phyloP scores from a whole-genome alignment of 768 basidiomycete species.

The Rhodotorula taiwanensis region DNA sequence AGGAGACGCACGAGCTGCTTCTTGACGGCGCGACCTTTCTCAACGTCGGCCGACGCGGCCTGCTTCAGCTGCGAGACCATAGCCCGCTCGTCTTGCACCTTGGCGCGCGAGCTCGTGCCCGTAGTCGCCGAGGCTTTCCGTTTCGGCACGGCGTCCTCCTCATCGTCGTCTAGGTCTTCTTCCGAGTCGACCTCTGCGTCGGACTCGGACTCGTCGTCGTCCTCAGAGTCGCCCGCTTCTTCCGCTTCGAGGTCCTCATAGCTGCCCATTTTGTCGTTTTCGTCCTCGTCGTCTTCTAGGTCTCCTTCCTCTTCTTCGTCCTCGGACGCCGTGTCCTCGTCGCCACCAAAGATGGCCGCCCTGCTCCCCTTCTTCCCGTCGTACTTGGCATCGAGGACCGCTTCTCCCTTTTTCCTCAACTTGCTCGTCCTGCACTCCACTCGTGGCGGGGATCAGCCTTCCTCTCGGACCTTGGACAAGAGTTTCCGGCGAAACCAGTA shows the following conservation, averaged over 20 bases:
- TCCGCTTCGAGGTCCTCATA: conserved; percentile 14
- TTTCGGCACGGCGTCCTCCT: conserved; percentile 24
- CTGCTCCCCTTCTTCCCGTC: conserved; percentile 61
- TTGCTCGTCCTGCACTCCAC: conserved; percentile 59
- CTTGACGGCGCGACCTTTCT: conserved; percentile 76
- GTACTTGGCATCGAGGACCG: conserved; percentile 70
- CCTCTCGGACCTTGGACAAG: neutral
- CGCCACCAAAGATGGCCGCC: conserved; percentile 48
- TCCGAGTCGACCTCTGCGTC: conserved; percentile 16
- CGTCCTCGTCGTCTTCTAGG: conserved; percentile 20
- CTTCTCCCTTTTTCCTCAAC: conserved; percentile 60
- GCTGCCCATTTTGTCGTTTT: conserved; percentile 8
- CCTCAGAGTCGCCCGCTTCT: conserved; percentile 38
- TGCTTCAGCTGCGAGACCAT: conserved; percentile 34
- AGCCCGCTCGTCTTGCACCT: conserved; percentile 33
- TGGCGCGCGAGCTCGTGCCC: conserved; percentile 8
- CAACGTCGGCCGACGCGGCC: conserved; percentile 40
- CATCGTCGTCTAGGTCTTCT: conserved; percentile 28
- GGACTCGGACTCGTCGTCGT: conserved; percentile 38
- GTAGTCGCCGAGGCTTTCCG: neutral
- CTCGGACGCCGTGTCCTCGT: conserved; percentile 23
- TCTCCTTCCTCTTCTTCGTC: neutral
- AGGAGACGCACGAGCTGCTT: conserved; percentile 64
- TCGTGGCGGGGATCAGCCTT: neutral
- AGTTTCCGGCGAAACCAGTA: neutral